Evolutionary conservation across 176 grass and related monocot genomes (phyloP), one percentile per base, ranked within the genome.

Genomic region (Ampelocalamus luodianensis): DNA sequence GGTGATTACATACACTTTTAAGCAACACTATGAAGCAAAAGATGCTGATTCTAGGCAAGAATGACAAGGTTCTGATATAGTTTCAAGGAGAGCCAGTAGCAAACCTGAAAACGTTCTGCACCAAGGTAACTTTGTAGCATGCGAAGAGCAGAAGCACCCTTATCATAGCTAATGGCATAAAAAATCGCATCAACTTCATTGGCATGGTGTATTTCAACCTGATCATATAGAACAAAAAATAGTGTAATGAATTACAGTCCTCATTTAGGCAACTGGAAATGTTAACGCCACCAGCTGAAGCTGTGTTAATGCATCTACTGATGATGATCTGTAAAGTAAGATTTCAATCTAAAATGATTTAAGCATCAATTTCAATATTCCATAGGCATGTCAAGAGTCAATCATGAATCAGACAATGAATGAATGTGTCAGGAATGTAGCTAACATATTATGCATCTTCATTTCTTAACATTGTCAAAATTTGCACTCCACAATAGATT

Each of bases 61-160:
- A 74, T 71, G 43, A 44, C 8, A 88, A 79, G 23, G 70, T 29
- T 68, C 17, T 34, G 29, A 29, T 39, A 49, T 0, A 79, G n/a
- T 76, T 78, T 71, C 50, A 81, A 46, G 45, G 18, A 74, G 29
- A 79, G 59, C 8, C 37, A 77, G 45, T 89, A 74, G 23, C 40
- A 83, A 78, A 97, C 94, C 90, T 94, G 94, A 90, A 97, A 97
- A 90, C 59, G 85, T 65, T 84, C 85, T 55, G 94, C 85, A n/a
- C 94, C 94, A 62, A 97, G 86, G 90, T 92, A 97, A 86, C 89
- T 97, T 49, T 97, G 92, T 43, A 97, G 88, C 94, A 97, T 97
- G 32, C 83, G 83, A 86, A 97, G 92, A 87, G 85, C 80, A 89
- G 92, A 92, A 69, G 90, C 90, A 64, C 94, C 92, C 80, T 94